phyloP scores from a whole-genome alignment of 257 asterid genomes.

The Lantana camara region DNA sequence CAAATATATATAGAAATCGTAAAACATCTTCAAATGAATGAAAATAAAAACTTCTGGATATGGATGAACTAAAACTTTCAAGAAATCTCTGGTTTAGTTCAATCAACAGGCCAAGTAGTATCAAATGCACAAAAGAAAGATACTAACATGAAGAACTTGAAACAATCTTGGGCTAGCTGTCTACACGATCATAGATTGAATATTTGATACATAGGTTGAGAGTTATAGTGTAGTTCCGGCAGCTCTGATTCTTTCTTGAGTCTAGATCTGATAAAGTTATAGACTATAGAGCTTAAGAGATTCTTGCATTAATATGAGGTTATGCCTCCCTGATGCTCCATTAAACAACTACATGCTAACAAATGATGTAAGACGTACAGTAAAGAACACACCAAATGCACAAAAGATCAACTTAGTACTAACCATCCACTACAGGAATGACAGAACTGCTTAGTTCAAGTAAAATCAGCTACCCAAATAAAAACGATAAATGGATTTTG shows the following conservation, averaged over 20 bases:
- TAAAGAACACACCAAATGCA: background rate
- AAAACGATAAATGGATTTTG: background rate
- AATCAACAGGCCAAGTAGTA: background rate
- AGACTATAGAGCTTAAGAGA: background rate
- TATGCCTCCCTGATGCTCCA: background rate
- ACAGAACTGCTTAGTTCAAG: background rate
- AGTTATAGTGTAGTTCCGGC: background rate
- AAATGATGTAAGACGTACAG: background rate
- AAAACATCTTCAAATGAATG: constrained; percentile 18
- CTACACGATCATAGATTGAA: background rate
- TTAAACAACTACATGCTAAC: constrained; percentile 13
- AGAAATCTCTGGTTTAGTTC: constrained; percentile 7
- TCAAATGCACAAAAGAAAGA: constrained; percentile 13
- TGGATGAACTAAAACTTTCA: background rate
- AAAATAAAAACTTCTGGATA: background rate
- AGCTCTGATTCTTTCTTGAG: background rate
- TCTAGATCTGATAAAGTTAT: background rate
- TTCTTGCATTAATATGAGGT: constrained; percentile 6
- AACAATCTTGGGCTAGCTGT: background rate
- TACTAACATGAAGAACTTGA: constrained; percentile 5
- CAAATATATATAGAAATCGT: constrained; percentile 24
- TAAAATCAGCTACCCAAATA: background rate
- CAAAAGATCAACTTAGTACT: constrained; percentile 8
- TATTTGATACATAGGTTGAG: background rate
- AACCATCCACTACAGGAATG: background rate